Percentiles rank a stretch among this genome's conserved stretches.
These are phyloP conservation scores for Colletotrichum sp. DNA, from an alignment of 2,329 filamentous ascomycete species.

Conservation along the genomic window DNA sequence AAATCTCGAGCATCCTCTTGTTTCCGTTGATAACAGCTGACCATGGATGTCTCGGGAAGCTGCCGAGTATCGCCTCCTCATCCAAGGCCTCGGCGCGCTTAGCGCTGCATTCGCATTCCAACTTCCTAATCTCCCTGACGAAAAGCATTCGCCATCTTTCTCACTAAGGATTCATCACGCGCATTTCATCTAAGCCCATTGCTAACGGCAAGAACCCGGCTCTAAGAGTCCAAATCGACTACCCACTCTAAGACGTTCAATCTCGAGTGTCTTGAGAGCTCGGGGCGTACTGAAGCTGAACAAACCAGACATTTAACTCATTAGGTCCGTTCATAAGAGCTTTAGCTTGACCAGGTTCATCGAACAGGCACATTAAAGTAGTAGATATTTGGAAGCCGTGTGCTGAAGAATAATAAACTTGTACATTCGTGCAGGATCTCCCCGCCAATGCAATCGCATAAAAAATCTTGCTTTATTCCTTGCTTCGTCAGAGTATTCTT, in stretches of 20 bases:
- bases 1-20: background rate
- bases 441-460: background rate
- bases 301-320: too few relatives aligned
- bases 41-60: background rate
- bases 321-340: too few relatives aligned
- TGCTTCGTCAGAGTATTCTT: background rate
- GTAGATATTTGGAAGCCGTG: background rate
- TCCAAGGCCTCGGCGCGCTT: background rate
- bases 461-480: background rate
- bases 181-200: accelerated
- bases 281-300: background rate
- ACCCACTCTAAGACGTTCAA: background rate
- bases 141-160: background rate
- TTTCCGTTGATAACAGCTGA: background rate
- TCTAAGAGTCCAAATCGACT: background rate
- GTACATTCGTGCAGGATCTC: background rate
- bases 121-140: background rate
- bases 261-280: background rate
- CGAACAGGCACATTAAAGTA: background rate
- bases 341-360: background rate
- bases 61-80: background rate
- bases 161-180: background rate
- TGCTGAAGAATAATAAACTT: background rate
- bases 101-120: background rate
- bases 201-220: background rate